A percentile compares a stretch with the other conserved stretches of the same genome.
Conservation (phyloP, 1,139 yeast genomes). For the Diutina neorugosa region DNA sequence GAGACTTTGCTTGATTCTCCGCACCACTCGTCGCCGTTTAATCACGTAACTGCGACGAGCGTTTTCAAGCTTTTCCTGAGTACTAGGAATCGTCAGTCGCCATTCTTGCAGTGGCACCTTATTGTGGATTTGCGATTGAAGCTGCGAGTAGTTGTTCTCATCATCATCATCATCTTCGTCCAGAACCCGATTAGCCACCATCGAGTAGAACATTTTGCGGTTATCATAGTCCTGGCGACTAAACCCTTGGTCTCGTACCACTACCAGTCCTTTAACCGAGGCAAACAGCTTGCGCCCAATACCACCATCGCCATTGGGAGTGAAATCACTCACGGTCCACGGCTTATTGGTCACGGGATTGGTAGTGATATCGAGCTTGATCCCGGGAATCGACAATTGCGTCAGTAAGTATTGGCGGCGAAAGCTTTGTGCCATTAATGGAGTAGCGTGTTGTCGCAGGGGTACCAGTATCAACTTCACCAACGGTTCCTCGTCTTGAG, state of each 20-base stretch:
- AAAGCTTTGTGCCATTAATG: background rate
- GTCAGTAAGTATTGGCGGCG: background rate
- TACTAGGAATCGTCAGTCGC: background rate
- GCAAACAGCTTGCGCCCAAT: background rate
- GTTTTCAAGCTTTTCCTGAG: background rate
- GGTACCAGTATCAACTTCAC: background rate
- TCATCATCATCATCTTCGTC: background rate
- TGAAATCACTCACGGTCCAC: background rate
- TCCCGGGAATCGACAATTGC: background rate
- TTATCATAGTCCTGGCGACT: background rate
- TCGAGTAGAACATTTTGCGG: background rate
- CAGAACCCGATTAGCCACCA: background rate
- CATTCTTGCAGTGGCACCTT: constrained; percentile 1
- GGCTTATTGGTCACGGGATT: background rate
- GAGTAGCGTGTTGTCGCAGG: background rate
- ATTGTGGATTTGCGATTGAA: background rate
- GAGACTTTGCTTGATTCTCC: background rate
- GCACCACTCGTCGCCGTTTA: background rate
- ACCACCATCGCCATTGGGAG: background rate
- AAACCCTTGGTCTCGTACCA: background rate
- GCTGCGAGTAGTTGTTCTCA: background rate
- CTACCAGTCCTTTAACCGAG: background rate
- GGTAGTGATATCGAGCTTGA: background rate
- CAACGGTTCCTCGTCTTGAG: constrained; percentile 1
- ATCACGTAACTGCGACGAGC: too few species aligned